These are phyloP conservation scores for Coniochaeta ligniaria DNA, from an alignment of 2,329 filamentous ascomycete genomes.

Conservation along the genomic window DNA sequence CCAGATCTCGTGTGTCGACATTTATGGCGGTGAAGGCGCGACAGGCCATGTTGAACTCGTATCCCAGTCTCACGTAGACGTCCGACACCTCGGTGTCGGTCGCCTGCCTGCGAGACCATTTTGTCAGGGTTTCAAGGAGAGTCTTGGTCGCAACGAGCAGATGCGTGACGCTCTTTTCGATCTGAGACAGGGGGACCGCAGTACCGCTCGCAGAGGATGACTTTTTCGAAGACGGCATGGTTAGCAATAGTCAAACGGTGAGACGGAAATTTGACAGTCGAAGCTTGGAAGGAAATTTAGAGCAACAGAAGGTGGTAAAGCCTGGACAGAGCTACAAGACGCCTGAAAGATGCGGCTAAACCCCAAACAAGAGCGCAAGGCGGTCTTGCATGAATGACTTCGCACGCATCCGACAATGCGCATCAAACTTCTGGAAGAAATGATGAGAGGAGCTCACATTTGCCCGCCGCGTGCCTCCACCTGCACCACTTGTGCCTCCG, in stretches of 20 bases:
- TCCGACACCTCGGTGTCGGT: conserved; percentile 95
- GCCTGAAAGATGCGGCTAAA: background rate
- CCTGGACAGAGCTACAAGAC: background rate
- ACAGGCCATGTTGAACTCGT: conserved; percentile 99
- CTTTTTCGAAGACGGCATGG: conserved; percentile 20
- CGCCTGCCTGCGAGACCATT: conserved; percentile 91
- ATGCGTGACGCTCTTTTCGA: conserved; percentile 98
- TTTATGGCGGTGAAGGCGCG: conserved; percentile 95
- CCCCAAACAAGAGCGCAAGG: background rate
- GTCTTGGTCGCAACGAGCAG: conserved; percentile 97
- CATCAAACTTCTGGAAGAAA: conserved; percentile 10
- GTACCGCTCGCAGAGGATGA: conserved; percentile 46
- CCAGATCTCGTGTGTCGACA: conserved; percentile 88
- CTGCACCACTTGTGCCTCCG: conserved; percentile 22
- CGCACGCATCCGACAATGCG: background rate
- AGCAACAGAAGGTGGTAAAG: background rate
- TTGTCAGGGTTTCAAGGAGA: conserved; percentile 90
- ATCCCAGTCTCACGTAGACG: conserved; percentile 93
- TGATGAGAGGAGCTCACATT: conserved; percentile 44
- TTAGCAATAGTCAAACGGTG: conserved; percentile 12
- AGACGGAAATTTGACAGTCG: background rate
- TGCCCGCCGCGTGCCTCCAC: conserved; percentile 40
- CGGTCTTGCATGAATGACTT: conserved; percentile 1
- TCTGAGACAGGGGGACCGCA: conserved; percentile 80
- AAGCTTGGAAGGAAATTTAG: background rate